Base-by-base conservation (phyloP, 2,329 filamentous ascomycete species). In the Cadophora luteo-olivacea region DNA sequence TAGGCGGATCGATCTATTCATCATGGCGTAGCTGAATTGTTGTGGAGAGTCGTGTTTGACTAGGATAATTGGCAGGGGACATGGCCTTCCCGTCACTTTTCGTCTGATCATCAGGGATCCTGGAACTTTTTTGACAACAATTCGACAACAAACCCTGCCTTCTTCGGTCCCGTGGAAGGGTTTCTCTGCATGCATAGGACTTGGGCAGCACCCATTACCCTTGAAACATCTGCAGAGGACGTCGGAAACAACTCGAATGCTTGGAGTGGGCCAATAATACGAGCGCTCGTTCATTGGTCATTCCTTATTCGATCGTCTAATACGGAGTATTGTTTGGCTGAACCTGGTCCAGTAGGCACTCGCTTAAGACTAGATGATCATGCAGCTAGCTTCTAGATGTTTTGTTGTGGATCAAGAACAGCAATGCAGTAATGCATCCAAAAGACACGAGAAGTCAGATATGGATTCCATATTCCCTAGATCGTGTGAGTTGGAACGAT, bases 211-310 rank as follows among this genome's bases (percentile, higher is more conserved):
- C 55, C 11, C 33, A 12, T 29, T 38, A 41, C 41, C 33, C 36
- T 45, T 60, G 57, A 38, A 45, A 41, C 33, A 60, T 24, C 36
- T 38, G 22, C 32, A 41, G n/a, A 38, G 57, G 57, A 45, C n/a
- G n/a, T 60, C 36, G 48, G 29, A 36, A 29, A 51, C 60, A 49
- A 14, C 41, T 12, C 29, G 8, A 32, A 22, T 19, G 45, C 61
- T 63, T 63, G 61, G 29, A 51, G 45, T 62, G 57, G 57, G 57
- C 48, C 61, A 63, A 51, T 36, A 63, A 63, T 36, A 63, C 61
- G 61, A 63, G 29, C 48, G 61, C 61, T 32, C 32, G 61, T 29
- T 52, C 45, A 52, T 52, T 60, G 33, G 33, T 45, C 33, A 19
- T 24, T n/a, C 22, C n/a, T 24, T 25, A 60, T 45, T 24, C 14